Evolutionary conservation across 2,329 filamentous ascomycete genomes (phyloP), one percentile per base, ranked within the genome.

Genomic region (Fusarium sp.): DNA sequence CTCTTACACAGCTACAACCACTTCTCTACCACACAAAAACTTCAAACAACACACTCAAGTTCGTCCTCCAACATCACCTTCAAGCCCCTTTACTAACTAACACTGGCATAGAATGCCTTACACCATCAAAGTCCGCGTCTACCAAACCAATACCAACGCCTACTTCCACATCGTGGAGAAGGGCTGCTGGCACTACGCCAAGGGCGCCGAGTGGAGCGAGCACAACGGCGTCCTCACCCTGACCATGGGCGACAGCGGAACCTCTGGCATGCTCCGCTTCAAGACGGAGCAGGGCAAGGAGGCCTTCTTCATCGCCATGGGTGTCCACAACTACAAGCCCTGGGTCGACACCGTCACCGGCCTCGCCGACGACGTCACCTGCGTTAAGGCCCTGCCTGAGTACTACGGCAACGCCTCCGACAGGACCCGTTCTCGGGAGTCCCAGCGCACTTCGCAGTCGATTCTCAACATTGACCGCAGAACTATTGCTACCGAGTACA

Each of bases 91-190:
- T n/a, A 30, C 58, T 70, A 20, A 75, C 35, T n/a, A n/a, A n/a
- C n/a, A n/a, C n/a, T n/a, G n/a, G n/a, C n/a, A n/a, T n/a, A n/a
- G 73, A 60, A 76, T 76, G 71, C 59, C 57, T 17, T 76, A 76
- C 66, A 66, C 52, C 11, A 68, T 76, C 64, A 76, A 76, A 47
- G 71, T 76, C 62, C 74, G 74, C 14, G 66, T 76, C 56, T 76
- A 68, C 45, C 74, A 76, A 17, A 74, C 64, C 63, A 76, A 68
- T 40, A 54, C 60, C 37, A 76, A 76, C 40, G 73, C 74, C 64
- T 76, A 57, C 35, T 76, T 76, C 59, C 68, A 47, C 63, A 58
- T 68, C 4, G 73, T 76, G 10, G 74, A 76, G 4, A 70, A 72
- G 20, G 73, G 20, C 4, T 69, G 66, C 32, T 76, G 73, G 74